Base-by-base conservation (phyloP, 768 basidiomycete species). In the Rubroboletus satanas region DNA sequence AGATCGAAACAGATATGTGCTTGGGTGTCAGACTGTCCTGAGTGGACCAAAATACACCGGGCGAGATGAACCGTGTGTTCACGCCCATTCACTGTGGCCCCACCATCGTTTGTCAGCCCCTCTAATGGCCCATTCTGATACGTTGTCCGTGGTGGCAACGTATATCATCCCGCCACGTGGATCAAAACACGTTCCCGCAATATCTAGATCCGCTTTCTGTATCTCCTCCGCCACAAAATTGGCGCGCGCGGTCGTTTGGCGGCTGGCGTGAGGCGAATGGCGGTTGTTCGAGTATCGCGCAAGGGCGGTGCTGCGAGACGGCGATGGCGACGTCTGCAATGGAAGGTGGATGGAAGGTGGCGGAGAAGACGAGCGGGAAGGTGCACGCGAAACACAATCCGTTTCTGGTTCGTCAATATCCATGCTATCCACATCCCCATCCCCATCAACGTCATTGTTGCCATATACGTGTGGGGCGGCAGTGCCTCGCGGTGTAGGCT, bases 91-190 rank as follows among this genome's bases (percentile, higher is more conserved):
- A 1, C 76, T 75, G 59, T 75, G 79, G 42, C 76, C 71, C 84
- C 85, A 90, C 87, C 87, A 90, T 48, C 80, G 74, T 75, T 86
- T 88, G 58, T 85, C 85, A 14, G 83, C 81, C 5, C 85, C 87
- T 21, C 80, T 75, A 49, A 94, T 75, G 42, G 79, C 75, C 88
- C 89, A 94, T 67, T 93, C 91, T 7, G 83, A 85, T 26, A 94
- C 75, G 36, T 83, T 83, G 55, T 75, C 68, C 55, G 79, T 79
- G 51, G 82, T 81, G 21, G 84, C 89, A 14, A 83, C 84, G 63
- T 91, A 91, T 31, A 91, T 63, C 66, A 76, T 81, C 57, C 78
- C 76, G 2, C 89, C 89, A 6, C 70, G 71, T 17, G 87, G 87
- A 66, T 90, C 88, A 59, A 90, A 90, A 57, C 84, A 88, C 37